Conservation (phyloP, 2,329 filamentous ascomycete species). For the Claviceps monticola region DNA sequence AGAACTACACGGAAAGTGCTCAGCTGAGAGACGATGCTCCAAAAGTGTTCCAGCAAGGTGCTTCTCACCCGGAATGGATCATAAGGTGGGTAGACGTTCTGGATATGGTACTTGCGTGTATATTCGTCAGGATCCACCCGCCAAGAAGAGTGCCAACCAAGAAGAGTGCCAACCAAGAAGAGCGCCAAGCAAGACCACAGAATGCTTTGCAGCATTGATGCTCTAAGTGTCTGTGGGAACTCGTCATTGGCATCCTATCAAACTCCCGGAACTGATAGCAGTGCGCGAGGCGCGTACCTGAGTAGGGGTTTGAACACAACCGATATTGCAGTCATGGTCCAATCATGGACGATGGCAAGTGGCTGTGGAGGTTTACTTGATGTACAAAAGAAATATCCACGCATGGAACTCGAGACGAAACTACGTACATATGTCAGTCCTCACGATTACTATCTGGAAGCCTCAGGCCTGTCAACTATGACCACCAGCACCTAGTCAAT, state of each 20-base stretch:
- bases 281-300: slow-evolving; percentile 73
- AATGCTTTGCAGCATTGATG: slow-evolving; percentile 17
- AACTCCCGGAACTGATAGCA: slow-evolving; percentile 53
- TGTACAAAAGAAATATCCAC: not conserved
- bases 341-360: not conserved
- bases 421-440: too few species aligned
- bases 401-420: not conserved
- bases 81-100: not conserved
- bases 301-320: slow-evolving; percentile 28
- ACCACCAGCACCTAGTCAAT: not conserved
- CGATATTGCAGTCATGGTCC: not conserved
- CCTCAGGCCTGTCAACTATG: not conserved
- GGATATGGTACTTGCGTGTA: too few species aligned
- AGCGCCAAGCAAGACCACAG: slow-evolving; percentile 51
- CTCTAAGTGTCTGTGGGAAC: slow-evolving; percentile 43
- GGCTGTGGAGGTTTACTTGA: too few species aligned
- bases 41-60: too few species aligned
- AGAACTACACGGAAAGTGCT: not conserved
- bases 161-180: slow-evolving; percentile 39
- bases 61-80: not conserved
- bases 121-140: slow-evolving; percentile 45
- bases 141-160: slow-evolving; percentile 27
- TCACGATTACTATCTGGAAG: not conserved
- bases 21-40: too few species aligned
- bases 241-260: slow-evolving; percentile 80